Base-by-base conservation (phyloP, 306 rosid species). In the Trichosanthes cucumerina region DNA sequence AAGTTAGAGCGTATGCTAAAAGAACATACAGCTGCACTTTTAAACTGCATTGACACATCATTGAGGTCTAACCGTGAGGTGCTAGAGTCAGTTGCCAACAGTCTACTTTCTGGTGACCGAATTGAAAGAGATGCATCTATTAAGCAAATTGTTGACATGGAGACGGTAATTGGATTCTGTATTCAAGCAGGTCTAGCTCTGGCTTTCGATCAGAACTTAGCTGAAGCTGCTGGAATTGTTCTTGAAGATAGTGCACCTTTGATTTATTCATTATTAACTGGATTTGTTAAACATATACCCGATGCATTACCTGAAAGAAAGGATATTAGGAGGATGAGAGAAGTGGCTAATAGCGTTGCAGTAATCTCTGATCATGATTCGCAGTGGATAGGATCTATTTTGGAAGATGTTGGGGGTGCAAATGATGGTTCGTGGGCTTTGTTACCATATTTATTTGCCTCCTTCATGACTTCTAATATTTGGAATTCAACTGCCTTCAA, bases 21-120 rank as follows among this genome's bases (percentile, higher is more conserved):
- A 88, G 99, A 95, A 82, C 97, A 95, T 86, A 91, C 97, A 54
- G 97, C 99, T 84, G 99, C 99, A 56, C 99, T 95, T 84, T 83
- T 95, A 81, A 95, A 92, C 84, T 95, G 97, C 89, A 92, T 95
- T 21, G 99, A 92, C 84, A 91, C 97, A 59, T 88, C 99, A 21
- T 78, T 95, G 81, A 85, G 97, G 77, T 91, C 99, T 72, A 95
- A 95, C 68, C 96, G 92, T 71, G 98, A 95, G 62, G 87, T 88
- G 77, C 87, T 95, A 43, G 98, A 95, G 85, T 83, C 95, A 43
- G 87, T 92, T 86, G 96, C 97, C 39, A 82, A 91, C 65, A 83
- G 98, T 85, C 82, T 92, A 70, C 96, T 91, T 84, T 91, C 97
- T 79, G 93, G 98, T 81, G 98, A 91, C 83, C 89, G 88, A 86